Evolutionary conservation across 164 flowering plant genomes (phyloP).

Genomic region (Macadamia tetraphylla): DNA sequence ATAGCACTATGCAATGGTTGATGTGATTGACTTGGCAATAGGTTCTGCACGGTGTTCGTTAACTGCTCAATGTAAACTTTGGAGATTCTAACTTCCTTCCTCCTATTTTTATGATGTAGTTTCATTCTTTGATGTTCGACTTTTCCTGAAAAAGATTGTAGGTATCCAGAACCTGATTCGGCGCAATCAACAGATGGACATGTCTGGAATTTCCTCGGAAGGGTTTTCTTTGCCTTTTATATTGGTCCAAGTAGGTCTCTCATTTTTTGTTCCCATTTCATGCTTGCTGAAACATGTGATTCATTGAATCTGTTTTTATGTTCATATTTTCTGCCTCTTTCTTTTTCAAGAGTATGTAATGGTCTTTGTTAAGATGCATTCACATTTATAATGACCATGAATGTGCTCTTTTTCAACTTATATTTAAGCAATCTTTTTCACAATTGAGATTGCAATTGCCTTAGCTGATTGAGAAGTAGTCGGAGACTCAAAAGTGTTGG

Average conservation of each 20-base stretch:
- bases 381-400: neutral
- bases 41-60: neutral
- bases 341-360: neutral
- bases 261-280: neutral
- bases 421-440: neutral
- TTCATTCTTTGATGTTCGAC: neutral
- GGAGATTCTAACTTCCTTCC: neutral
- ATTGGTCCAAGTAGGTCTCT: slow-evolving; percentile 25
- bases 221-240: slow-evolving; percentile 31
- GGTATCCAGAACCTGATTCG: slow-evolving; percentile 22
- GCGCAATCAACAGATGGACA: slow-evolving; percentile 18
- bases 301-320: neutral
- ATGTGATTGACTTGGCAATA: no score
- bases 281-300: neutral
- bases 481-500: neutral
- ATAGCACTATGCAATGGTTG: neutral
- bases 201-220: slow-evolving; percentile 9
- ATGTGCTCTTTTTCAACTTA: neutral
- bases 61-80: neutral
- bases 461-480: neutral
- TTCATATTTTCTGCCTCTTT: neutral
- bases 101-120: neutral
- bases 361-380: neutral
- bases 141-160: slow-evolving; percentile 9
- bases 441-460: neutral